These are phyloP conservation scores for Rhynchosporium graminicola DNA, from an alignment of 2,329 filamentous ascomycete species.

Conservation along the genomic window DNA sequence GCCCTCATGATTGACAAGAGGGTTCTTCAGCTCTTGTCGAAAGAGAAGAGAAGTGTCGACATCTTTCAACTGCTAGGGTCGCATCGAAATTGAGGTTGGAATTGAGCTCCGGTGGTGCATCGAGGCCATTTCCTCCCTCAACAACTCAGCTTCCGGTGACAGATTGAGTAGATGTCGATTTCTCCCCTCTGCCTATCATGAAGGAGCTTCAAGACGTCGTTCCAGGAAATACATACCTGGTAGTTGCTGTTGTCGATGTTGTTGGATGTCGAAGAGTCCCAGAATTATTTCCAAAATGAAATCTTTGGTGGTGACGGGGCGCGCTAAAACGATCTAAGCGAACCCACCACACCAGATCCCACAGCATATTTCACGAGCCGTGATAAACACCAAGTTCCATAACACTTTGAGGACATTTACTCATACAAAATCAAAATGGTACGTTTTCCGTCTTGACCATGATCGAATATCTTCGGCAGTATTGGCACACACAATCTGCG, in stretches of 20 bases:
- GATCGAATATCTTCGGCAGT: neutral
- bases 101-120: neutral
- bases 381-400: constrained; percentile 1
- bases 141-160: constrained; percentile 26
- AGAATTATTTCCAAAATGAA: constrained; percentile 9
- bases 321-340: neutral
- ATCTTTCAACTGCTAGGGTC: constrained; percentile 38
- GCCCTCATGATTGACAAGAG: constrained; percentile 58
- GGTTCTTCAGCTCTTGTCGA: constrained; percentile 68
- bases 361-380: neutral
- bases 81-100: constrained; percentile 17
- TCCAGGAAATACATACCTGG: constrained; percentile 38
- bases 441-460: constrained; percentile 7
- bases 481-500: neutral
- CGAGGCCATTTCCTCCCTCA: constrained; percentile 3
- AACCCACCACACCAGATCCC: neutral
- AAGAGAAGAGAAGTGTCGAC: constrained; percentile 63
- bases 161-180: constrained; percentile 51
- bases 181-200: constrained; percentile 46
- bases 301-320: constrained; percentile 1
- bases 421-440: constrained; percentile 35
- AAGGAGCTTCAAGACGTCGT: constrained; percentile 33
- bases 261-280: constrained; percentile 14
- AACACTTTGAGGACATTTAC: constrained; percentile 21
- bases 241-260: constrained; percentile 22